Evolutionary conservation across 2,329 filamentous ascomycete species (phyloP).

Genomic region (Arachnomyces sp.): DNA sequence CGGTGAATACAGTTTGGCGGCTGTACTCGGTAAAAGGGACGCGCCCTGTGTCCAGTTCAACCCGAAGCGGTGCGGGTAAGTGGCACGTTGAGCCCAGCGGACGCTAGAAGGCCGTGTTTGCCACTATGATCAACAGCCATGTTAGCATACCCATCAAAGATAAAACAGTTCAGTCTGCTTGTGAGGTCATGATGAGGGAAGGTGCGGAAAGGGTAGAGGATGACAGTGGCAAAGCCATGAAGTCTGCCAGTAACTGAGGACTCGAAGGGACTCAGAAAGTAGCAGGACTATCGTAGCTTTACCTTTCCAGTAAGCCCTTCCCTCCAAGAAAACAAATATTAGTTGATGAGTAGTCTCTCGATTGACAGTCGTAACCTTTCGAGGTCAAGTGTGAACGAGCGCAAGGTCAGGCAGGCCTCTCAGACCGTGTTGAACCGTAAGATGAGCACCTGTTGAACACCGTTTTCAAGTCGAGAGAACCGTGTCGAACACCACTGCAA

Average conservation of each 20-base stretch:
- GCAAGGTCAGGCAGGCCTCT: slow-evolving; percentile 20
- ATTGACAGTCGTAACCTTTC: not conserved
- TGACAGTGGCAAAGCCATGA: slow-evolving; percentile 16
- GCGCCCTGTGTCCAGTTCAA: too few relatives aligned
- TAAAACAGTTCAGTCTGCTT: too few relatives aligned
- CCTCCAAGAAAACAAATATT: slow-evolving; percentile 14
- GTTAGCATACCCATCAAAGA: not conserved
- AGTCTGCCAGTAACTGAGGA: slow-evolving; percentile 7
- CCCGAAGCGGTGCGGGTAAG: slow-evolving; percentile 2
- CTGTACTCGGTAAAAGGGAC: slow-evolving; percentile 20
- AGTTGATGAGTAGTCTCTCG: slow-evolving; percentile 15
- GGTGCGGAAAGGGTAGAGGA: slow-evolving; percentile 1
- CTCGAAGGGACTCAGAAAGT: slow-evolving; percentile 15
- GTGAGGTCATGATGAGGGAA: too few relatives aligned
- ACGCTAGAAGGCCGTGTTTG: not conserved
- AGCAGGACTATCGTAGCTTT: slow-evolving; percentile 25
- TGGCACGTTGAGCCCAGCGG: slow-evolving; percentile 1
- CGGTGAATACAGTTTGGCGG: slow-evolving; percentile 63
- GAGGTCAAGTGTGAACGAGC: not conserved
- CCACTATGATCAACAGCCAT: slow-evolving; percentile 7
- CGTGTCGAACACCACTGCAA: slow-evolving; percentile 20
- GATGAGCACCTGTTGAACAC: slow-evolving; percentile 7
- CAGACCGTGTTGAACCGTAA: slow-evolving; percentile 32
- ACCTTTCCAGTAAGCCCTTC: slow-evolving; percentile 26
- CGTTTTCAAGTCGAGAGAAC: slow-evolving; percentile 26